Evolutionary conservation across 768 basidiomycete genomes (phyloP).

Genomic region (Macrocybe gigantea): DNA sequence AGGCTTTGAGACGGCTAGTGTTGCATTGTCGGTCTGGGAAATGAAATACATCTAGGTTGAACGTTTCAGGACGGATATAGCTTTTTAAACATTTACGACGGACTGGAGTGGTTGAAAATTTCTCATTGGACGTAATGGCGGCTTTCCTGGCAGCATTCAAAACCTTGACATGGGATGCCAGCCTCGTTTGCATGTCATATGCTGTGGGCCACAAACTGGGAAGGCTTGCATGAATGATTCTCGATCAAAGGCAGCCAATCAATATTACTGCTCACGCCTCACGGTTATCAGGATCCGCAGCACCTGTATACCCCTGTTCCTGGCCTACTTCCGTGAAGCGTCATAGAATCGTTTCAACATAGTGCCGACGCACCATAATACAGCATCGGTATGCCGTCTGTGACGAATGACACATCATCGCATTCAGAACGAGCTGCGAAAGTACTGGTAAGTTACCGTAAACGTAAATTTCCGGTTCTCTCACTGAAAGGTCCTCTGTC

Average conservation of each 20-base stretch:
- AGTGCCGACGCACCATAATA: conserved; percentile 44
- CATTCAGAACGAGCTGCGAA: conserved; percentile 37
- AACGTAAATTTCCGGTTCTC: neutral
- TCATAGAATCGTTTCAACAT: neutral
- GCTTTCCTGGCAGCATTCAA: conserved; percentile 51
- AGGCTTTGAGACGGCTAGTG: conserved; percentile 46
- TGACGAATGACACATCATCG: conserved; percentile 60
- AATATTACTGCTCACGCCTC: conserved; percentile 35
- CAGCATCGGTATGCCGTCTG: conserved; percentile 64
- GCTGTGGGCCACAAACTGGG: conserved; percentile 54
- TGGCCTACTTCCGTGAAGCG: conserved; percentile 25
- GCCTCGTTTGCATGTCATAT: conserved; percentile 43
- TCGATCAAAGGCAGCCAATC: too few species aligned
- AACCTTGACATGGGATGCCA: conserved; percentile 37
- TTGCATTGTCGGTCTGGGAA: conserved; percentile 27
- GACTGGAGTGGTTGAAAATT: conserved; percentile 44
- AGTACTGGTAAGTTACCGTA: neutral
- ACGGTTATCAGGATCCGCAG: conserved; percentile 55
- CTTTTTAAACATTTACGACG: conserved; percentile 3
- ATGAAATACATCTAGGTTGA: conserved; percentile 38
- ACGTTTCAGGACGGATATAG: neutral
- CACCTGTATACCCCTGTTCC: conserved; percentile 60
- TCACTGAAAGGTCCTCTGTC: conserved; percentile 42
- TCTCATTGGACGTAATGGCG: conserved; percentile 34
- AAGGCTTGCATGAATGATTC: neutral